Base-by-base conservation (phyloP, 257 asterid species). In the Paraleonurus japonicus region DNA sequence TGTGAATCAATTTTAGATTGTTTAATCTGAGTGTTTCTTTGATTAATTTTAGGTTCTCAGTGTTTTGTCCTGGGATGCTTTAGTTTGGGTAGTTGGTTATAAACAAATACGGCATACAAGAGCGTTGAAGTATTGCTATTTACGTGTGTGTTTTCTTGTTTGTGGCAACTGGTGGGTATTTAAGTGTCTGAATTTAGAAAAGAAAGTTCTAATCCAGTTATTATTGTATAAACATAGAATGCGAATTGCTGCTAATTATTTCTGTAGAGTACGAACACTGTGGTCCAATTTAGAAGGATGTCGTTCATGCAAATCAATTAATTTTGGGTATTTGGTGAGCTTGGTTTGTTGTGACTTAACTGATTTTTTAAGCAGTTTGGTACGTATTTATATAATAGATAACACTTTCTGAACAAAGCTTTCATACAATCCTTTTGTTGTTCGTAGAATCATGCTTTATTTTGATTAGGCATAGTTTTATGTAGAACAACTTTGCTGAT, bases 71-170 rank as follows among this genome's bases (percentile, higher is more conserved):
- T 39, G 3, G 61, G 16, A 37, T 33, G 72, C 67, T 32, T 57
- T 68, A 75, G 45, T 69, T 32, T 67, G 62, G 24, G 39, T 32
- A 35, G 53, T n/a, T n/a, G n/a, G n/a, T n/a, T n/a, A n/a, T n/a
- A n/a, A n/a, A n/a, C n/a, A n/a, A n/a, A n/a, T n/a, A n/a, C n/a
- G n/a, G n/a, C n/a, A n/a, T n/a, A n/a, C 37, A 6, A 32, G 37
- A 32, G 37, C 9, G 37, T 32, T 32, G 37, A 32, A 4, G 37
- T 57, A 28, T 28, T 28, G 37, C 37, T 1, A 0, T 32, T 4
- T 22, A 45, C 35, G 6, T 8, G 35, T 47, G 17, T 15, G 10
- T 33, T 7, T 10, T 17, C n/a, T 55, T 35, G 22, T 41, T 17
- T 58, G 8, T 39, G 61, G 58, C 55, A 62, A 2, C 37, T 32